Evolutionary conservation across 75 land plant species (phyloP), one percentile per base, ranked within the genome.

Genomic region (Adiantum capillusveneris): DNA sequence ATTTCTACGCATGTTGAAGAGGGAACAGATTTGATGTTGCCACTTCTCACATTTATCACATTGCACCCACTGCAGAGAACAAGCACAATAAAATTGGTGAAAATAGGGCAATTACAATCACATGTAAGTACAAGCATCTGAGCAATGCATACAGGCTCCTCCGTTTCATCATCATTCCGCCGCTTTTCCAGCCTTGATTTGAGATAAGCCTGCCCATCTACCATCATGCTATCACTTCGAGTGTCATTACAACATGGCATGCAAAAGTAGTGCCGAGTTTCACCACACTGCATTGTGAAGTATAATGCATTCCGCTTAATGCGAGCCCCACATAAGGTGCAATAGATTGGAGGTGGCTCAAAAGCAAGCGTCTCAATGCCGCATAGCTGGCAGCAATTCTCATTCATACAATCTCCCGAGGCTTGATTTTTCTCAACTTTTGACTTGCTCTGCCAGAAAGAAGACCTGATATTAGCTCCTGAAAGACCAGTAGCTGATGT

Each of bases 361-460:
- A 72, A 72, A n/a, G 55, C 59, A 14, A 80, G 61, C 27, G 66
- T 75, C 51, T 72, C 72, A 18, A 65, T 51, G 2, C 59, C 72
- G 65, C 83, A 80, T 25, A 75, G 58, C 22, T 53, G 74, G 28
- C 83, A 75, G 13, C 63, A 65, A 65, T 82, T 84, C 73, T 95
- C 99, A 79, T 70, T 87, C 90, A 89, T 79, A 29, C 80, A 67
- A 56, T 71, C 86, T 57, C 82, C 86, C 85, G 78, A 78, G 13
- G 95, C 97, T 75, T 86, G 86, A 68, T 90, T 86, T 57, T 84
- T 95, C 46, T 86, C 99, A 28, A 83, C 97, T 65, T 94, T 94
- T 7, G 91, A 81, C 66, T 90, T 94, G 59, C 87, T 86, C 98
- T 94, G 84, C 14, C 21, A 24, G 5, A 14, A 53, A 46, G 12